phyloP scores from a whole-genome alignment of 2,329 filamentous ascomycete genomes.

The Verticillium nonalfalfae region DNA sequence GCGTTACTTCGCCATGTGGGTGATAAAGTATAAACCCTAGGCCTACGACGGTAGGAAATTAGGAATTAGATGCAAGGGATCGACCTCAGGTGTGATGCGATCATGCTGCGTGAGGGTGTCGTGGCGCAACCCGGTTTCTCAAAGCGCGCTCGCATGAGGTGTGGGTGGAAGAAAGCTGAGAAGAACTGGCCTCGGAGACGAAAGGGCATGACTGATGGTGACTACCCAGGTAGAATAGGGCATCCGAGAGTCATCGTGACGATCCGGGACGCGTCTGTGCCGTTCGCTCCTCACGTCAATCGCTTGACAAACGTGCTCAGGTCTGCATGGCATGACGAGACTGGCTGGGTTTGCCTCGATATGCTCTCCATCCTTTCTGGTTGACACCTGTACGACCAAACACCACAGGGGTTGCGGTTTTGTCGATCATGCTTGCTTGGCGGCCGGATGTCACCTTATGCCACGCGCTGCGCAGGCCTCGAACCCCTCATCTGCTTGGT shows the following conservation, averaged over 20 bases:
- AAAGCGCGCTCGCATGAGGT: not conserved
- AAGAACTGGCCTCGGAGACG: not conserved
- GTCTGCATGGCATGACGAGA: not conserved
- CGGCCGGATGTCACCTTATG: not conserved
- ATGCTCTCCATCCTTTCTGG: not conserved
- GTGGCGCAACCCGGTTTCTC: not conserved
- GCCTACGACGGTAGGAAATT: not conserved
- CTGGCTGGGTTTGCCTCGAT: not conserved
- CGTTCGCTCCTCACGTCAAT: not conserved
- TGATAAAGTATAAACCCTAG: not conserved
- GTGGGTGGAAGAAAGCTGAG: not conserved
- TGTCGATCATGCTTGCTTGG: not conserved
- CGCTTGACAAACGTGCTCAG: not conserved
- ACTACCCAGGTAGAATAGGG: not conserved
- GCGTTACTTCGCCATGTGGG: not conserved
- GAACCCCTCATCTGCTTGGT: not conserved
- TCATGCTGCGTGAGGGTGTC: not conserved
- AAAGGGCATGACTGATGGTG: not conserved
- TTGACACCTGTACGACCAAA: not conserved
- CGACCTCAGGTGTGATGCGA: not conserved
- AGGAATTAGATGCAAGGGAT: not conserved
- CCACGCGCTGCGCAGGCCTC: not conserved
- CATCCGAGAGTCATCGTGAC: not conserved
- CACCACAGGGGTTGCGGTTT: not conserved
- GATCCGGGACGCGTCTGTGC: not conserved